A percentile compares a stretch with the other conserved stretches of the same genome.
Conservation (phyloP, 192 early-diverging fungal species). For the Funneliformis geosporum region DNA sequence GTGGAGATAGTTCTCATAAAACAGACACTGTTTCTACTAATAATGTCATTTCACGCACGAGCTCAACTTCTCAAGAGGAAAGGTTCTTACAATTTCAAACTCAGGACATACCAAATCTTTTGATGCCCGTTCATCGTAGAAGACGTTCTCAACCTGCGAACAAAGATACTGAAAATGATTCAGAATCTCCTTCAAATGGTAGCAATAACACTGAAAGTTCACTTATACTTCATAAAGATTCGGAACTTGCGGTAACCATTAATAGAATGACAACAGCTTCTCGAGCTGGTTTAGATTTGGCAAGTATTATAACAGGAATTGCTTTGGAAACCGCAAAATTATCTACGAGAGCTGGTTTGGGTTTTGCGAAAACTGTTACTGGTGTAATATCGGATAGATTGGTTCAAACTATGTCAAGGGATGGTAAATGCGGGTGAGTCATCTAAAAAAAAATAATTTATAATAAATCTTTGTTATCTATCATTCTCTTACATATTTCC, state of each 20-base stretch:
- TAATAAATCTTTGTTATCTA: not conserved
- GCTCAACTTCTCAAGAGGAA: too few relatives aligned
- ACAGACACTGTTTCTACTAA: too few relatives aligned
- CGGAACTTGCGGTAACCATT: slow-evolving; percentile 22
- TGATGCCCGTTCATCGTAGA: too few relatives aligned
- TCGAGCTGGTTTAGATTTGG: slow-evolving; percentile 19
- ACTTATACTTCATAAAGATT: slow-evolving; percentile 8
- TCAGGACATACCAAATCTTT: too few relatives aligned
- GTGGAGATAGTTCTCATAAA: too few relatives aligned
- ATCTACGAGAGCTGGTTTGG: slow-evolving; percentile 5
- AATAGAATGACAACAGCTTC: slow-evolving; percentile 18
- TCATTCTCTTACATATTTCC: not conserved
- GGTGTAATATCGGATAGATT: slow-evolving; percentile 17
- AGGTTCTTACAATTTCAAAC: too few relatives aligned
- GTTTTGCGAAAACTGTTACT: slow-evolving; percentile 13
- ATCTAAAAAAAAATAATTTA: not conserved
- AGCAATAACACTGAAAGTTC: not conserved
- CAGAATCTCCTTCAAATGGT: too few relatives aligned
- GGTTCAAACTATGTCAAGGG: slow-evolving; percentile 9
- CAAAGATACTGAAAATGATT: too few relatives aligned
- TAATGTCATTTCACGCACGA: too few relatives aligned
- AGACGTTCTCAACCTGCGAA: too few relatives aligned
- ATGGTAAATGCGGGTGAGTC: not conserved
- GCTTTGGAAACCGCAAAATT: slow-evolving; percentile 11
- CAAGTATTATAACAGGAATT: slow-evolving; percentile 13